Base-by-base conservation (phyloP, 2,329 filamentous ascomycete species). In the Pseudopyrenochaeta lycopersici region DNA sequence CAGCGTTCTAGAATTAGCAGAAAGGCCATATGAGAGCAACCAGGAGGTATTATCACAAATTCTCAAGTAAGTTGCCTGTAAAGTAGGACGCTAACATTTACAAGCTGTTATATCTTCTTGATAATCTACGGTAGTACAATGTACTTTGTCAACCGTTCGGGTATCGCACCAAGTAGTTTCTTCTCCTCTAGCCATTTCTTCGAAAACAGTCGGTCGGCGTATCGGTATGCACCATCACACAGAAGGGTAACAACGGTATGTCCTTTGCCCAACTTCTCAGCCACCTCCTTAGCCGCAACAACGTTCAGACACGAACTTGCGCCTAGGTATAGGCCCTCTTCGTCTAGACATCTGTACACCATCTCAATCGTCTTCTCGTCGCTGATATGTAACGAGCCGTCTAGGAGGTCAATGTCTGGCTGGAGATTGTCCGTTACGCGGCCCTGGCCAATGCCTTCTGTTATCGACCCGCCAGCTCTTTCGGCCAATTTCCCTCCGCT, bases 281-380 rank as follows among this genome's bases (percentile, higher is more conserved):
- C 95, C 27, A 97, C 89, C 78, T 98, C 91, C 80, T 94, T 92
- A 14, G 95, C 95, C 1, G 95, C 95, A 6, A 94, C 95, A 12
- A 99, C 95, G 73, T 99, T 99, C 69, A 99, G 81, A 54, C 91
- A 90, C 20, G 91, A 96, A 79, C 92, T 97, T 32, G 95, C 95
- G 58, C 95, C 95, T 1, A 99, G 84, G 76, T 99, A 99, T 46
- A 99, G 79, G 1, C 95, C 95, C 75, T 99, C 95, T 78, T 98
- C 92, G 70, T 98, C 93, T 59, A 99, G 81, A 72, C 94, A 97
- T 61, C 94, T 84, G 80, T 98, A 99, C 39, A 99, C 92, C 95
- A 97, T 98, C 78, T 91, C 91, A 65, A 99, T 94, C 69, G 88
- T 96, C 85, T 96, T 93, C 80, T 95, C 92, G 73, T 99, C 95